Evolutionary conservation across 345 rosid species (phyloP).

Genomic region (Bruguiera gymnorhiza): DNA sequence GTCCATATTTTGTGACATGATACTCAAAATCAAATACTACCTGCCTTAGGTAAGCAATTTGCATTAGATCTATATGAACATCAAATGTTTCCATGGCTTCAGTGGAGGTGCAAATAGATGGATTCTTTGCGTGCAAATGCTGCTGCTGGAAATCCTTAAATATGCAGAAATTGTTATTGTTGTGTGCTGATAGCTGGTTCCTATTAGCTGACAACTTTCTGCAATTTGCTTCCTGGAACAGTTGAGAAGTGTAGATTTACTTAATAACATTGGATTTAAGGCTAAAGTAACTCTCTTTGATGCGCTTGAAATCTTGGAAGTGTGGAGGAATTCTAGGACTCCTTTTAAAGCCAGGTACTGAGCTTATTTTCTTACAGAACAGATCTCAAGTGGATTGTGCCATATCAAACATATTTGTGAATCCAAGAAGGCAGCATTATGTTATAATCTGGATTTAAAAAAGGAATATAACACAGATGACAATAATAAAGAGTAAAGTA

Average conservation of each 20-base stretch:
- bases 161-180: neutral
- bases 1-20: neutral
- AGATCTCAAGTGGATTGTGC: neutral
- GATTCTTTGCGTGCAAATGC: neutral
- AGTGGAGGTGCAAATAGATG: neutral
- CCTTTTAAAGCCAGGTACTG: conserved; percentile 73
- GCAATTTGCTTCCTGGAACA: conserved; percentile 32
- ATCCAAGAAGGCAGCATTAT: no score
- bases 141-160: neutral
- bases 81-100: neutral
- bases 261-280: conserved; percentile 66
- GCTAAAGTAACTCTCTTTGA: conserved; percentile 62
- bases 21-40: neutral
- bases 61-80: neutral
- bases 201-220: no score
- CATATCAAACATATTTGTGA: neutral
- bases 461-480: no score
- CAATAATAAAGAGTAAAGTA: no score
- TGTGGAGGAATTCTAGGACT: conserved; percentile 48
- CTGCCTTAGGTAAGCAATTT: neutral
- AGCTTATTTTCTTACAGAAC: conserved; percentile 5
- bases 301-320: conserved; percentile 47
- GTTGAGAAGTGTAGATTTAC: conserved; percentile 62
- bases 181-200: no score
- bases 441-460: no score